These are phyloP conservation scores for Wakefieldia striispora DNA, from an alignment of 768 basidiomycete genomes.

Conservation along the genomic window DNA sequence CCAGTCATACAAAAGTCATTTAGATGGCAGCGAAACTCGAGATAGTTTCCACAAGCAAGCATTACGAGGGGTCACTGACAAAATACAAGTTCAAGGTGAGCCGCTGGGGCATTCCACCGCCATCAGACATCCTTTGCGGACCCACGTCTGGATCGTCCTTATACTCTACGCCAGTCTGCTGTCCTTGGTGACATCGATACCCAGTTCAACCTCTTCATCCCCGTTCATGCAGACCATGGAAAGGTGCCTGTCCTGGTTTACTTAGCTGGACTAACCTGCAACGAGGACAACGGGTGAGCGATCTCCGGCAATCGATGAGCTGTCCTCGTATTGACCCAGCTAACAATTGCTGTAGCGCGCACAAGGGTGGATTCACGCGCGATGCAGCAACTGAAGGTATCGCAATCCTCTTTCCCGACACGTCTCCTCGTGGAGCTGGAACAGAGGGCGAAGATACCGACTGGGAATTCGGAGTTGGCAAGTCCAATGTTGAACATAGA, in stretches of 20 bases:
- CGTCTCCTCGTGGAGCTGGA: constrained; percentile 89
- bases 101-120: not conserved
- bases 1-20: not conserved
- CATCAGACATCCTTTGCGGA: no score
- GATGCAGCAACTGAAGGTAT: constrained; percentile 83
- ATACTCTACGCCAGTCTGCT: constrained; percentile 48
- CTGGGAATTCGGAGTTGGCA: constrained; percentile 91
- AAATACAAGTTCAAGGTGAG: constrained; percentile 86
- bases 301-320: not conserved
- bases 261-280: constrained; percentile 87
- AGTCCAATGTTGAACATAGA: constrained; percentile 3
- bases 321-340: not conserved
- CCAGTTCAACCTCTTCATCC: constrained; percentile 88
- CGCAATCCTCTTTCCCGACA: constrained; percentile 90
- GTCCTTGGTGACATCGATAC: constrained; percentile 68
- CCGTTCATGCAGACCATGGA: constrained; percentile 54
- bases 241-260: constrained; percentile 76
- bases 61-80: constrained; percentile 73
- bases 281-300: constrained; percentile 86
- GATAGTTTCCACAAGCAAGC: constrained; percentile 72
- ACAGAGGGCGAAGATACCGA: constrained; percentile 75
- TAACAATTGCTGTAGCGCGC: constrained; percentile 51
- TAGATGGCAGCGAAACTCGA: constrained; percentile 44
- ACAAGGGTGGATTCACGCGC: constrained; percentile 92
- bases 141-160: not conserved